These are phyloP conservation scores for Multifurca ochricompacta DNA, from an alignment of 768 basidiomycete species.

Conservation along the genomic window DNA sequence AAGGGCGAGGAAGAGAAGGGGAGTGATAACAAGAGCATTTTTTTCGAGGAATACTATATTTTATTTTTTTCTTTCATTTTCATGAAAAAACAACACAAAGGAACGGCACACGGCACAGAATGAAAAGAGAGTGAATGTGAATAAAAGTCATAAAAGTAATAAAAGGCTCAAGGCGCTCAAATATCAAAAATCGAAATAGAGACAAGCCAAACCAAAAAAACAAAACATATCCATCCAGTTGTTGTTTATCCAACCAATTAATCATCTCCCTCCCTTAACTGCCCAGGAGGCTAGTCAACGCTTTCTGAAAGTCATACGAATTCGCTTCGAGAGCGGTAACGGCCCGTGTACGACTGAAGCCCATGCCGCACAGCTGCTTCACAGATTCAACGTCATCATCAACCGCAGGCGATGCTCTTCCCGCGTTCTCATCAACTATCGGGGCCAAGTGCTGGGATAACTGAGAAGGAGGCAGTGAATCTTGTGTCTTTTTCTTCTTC, in stretches of 20 bases:
- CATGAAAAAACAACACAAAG: slow-evolving; percentile 1
- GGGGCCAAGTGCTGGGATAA: slow-evolving; percentile 28
- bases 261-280: neutral
- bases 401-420: slow-evolving; percentile 41
- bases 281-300: slow-evolving; percentile 67
- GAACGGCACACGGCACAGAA: slow-evolving; percentile 3
- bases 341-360: slow-evolving; percentile 78
- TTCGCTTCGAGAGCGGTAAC: slow-evolving; percentile 78
- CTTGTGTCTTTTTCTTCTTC: slow-evolving; percentile 62
- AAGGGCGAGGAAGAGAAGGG: slow-evolving; percentile 1
- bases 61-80: too few species aligned
- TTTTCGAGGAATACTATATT: too few species aligned
- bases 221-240: slow-evolving; percentile 11
- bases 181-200: neutral
- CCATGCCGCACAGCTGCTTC: slow-evolving; percentile 80
- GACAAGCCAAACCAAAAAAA: slow-evolving; percentile 4
- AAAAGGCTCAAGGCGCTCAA: neutral
- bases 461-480: slow-evolving; percentile 34
- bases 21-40: too few species aligned
- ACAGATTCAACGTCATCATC: slow-evolving; percentile 73
- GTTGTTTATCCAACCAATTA: neutral
- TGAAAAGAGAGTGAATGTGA: neutral
- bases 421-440: slow-evolving; percentile 37
- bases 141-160: slow-evolving; percentile 1
- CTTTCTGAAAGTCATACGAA: slow-evolving; percentile 73